Percentiles rank a stretch among this genome's conserved stretches.
phyloP scores from a whole-genome alignment of 768 basidiomycete species.

The Lactarius akahatsu region DNA sequence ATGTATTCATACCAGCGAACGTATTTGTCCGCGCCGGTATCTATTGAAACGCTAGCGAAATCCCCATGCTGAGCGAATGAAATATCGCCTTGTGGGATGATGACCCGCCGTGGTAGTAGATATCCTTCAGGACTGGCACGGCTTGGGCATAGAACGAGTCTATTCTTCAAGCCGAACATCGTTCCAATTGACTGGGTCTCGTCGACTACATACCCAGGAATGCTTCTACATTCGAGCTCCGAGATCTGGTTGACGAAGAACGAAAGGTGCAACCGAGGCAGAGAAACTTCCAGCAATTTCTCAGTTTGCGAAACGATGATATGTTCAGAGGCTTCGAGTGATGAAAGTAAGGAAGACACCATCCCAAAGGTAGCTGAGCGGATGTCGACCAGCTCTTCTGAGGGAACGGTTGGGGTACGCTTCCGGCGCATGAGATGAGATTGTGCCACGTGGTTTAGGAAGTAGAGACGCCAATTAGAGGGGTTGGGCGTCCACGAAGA shows the following conservation, averaged over 20 bases:
- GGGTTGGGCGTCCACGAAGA: constrained; percentile 34
- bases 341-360: constrained; percentile 6
- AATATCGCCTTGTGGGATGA: constrained; percentile 17
- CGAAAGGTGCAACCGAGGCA: constrained; percentile 44
- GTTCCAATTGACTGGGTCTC: constrained; percentile 43
- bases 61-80: not conserved
- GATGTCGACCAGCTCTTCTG: constrained; percentile 9
- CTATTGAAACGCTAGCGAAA: constrained; percentile 13
- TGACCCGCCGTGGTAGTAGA: not conserved
- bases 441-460: not conserved
- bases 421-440: not conserved
- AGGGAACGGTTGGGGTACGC: not conserved
- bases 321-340: not conserved
- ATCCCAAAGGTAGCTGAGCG: constrained; percentile 3
- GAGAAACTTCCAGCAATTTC: constrained; percentile 27
- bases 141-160: constrained; percentile 27
- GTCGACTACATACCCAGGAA: constrained; percentile 46
- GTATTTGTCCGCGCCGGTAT: not conserved
- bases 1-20: constrained; percentile 35
- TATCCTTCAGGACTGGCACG: not conserved
- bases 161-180: constrained; percentile 44
- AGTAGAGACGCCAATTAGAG: constrained; percentile 34
- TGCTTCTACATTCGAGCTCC: constrained; percentile 42
- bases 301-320: not conserved
- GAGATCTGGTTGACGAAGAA: constrained; percentile 39